Percentiles rank a stretch among this genome's conserved stretches.
Evolutionary conservation across 2,329 filamentous ascomycete species (phyloP).

Genomic region (Trichoderma sp.): DNA sequence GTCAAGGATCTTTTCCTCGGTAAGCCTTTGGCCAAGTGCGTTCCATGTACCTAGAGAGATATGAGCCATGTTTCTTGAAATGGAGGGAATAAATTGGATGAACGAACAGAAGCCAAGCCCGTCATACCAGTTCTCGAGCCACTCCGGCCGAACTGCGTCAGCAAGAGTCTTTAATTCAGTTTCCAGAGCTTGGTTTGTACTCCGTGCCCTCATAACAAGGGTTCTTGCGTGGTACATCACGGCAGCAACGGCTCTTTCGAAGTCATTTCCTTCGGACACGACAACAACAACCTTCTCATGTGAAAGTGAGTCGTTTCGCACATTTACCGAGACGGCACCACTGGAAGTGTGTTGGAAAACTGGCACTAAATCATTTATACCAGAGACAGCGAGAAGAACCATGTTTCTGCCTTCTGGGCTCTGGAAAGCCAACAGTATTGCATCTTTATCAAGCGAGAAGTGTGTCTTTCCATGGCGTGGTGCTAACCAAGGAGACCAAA

Average conservation of each 20-base stretch:
- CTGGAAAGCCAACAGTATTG: conserved; percentile 74
- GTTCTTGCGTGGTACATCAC: conserved; percentile 85
- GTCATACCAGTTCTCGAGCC: conserved; percentile 88
- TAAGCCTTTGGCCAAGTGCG: conserved; percentile 77
- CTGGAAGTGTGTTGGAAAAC: conserved; percentile 62
- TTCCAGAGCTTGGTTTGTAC: conserved; percentile 40
- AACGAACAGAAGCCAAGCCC: conserved; percentile 79
- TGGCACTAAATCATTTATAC: conserved; percentile 66
- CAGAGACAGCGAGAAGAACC: conserved; percentile 75
- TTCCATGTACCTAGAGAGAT: conserved; percentile 85
- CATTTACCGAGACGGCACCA: conserved; percentile 66
- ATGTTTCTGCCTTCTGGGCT: conserved; percentile 68
- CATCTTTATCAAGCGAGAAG: conserved; percentile 73
- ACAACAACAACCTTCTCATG: conserved; percentile 60
- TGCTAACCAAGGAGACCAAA: conserved; percentile 81
- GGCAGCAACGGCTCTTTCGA: conserved; percentile 74
- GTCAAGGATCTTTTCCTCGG: conserved; percentile 72
- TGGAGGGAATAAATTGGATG: not conserved
- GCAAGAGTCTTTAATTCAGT: conserved; percentile 46
- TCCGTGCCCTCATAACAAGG: conserved; percentile 39
- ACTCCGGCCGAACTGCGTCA: conserved; percentile 55
- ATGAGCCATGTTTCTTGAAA: too few species aligned
- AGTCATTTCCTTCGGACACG: conserved; percentile 66
- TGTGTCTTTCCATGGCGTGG: conserved; percentile 73
- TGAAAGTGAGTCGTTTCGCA: conserved; percentile 65